phyloP scores from a whole-genome alignment of 257 asterid species.

The Rhazya stricta region DNA sequence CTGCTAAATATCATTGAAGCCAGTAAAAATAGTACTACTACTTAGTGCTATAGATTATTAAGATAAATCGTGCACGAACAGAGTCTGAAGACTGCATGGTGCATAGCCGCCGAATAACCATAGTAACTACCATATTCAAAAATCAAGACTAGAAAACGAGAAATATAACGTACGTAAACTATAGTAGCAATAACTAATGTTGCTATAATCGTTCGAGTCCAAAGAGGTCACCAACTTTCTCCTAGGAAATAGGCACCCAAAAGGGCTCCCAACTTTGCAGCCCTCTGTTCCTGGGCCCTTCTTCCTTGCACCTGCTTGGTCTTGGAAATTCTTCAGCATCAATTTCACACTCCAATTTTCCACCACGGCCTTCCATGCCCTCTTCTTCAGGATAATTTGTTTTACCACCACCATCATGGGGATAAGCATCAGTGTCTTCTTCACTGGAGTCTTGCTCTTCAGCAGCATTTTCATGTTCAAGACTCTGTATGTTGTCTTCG shows the following conservation, averaged over 20 bases:
- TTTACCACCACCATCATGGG: slow-evolving; percentile 3
- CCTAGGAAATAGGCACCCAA: slow-evolving; percentile 61
- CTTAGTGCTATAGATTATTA: background rate
- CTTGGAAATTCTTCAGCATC: slow-evolving; percentile 34
- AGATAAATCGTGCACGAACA: background rate
- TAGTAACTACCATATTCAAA: slow-evolving; percentile 34
- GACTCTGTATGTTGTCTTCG: background rate
- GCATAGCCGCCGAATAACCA: slow-evolving; percentile 27
- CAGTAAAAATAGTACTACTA: background rate
- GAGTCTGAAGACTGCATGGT: background rate
- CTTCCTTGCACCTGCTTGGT: slow-evolving; percentile 57
- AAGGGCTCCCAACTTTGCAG: slow-evolving; percentile 32
- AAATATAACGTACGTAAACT: slow-evolving; percentile 9
- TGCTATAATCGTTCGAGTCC: slow-evolving; percentile 3
- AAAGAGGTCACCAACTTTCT: slow-evolving; percentile 1
- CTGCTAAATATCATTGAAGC: background rate
- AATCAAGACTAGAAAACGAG: background rate
- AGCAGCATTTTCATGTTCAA: background rate
- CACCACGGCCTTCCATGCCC: slow-evolving; percentile 21
- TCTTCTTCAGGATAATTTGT: slow-evolving; percentile 17
- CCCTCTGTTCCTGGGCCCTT: slow-evolving; percentile 33
- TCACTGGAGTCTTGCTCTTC: slow-evolving; percentile 8
- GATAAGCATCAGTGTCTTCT: background rate
- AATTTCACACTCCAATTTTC: slow-evolving; percentile 26
- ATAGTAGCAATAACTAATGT: background rate